Evolutionary conservation across 2,329 filamentous ascomycete species (phyloP).

Genomic region (Sporothrix inflata): DNA sequence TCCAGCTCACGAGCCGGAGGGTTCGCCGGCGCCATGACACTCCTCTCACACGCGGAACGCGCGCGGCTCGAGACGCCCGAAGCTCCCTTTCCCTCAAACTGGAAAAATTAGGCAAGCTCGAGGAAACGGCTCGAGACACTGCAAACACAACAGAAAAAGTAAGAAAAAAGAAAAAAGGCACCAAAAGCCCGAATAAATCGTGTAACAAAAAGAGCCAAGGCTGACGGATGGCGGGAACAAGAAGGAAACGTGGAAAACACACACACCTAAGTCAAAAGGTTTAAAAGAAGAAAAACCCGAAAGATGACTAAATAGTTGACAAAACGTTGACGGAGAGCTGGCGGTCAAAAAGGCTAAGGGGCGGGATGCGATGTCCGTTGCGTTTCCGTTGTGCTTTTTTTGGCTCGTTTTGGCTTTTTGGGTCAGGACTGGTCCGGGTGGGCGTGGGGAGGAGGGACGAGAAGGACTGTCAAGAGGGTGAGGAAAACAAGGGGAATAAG

Average conservation of each 20-base stretch:
- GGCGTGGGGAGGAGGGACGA: neutral
- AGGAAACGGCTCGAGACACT: conserved; percentile 6
- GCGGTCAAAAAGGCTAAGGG: neutral
- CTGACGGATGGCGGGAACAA: neutral
- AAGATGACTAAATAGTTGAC: neutral
- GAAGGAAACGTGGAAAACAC: neutral
- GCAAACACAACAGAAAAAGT: neutral
- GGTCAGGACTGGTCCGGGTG: too few relatives aligned
- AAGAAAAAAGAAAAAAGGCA: conserved; percentile 5
- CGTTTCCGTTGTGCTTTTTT: neutral
- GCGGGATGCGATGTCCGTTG: neutral
- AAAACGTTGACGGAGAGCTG: too few relatives aligned
- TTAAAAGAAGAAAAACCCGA: neutral
- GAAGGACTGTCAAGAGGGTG: neutral
- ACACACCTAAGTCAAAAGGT: neutral
- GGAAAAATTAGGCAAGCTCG: neutral
- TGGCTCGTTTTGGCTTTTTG: neutral
- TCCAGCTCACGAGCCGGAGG: conserved; percentile 30
- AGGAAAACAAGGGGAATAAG: conserved; percentile 11
- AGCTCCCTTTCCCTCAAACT: neutral
- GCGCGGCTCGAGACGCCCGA: conserved; percentile 1
- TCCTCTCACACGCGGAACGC: conserved; percentile 14
- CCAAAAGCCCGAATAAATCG: neutral
- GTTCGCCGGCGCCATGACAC: conserved; percentile 31
- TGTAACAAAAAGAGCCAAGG: neutral